A percentile compares a stretch with the other conserved stretches of the same genome.
Conservation (phyloP, 202 grass and related monocot genomes). For the Thinopyrum obtusiflorum region DNA sequence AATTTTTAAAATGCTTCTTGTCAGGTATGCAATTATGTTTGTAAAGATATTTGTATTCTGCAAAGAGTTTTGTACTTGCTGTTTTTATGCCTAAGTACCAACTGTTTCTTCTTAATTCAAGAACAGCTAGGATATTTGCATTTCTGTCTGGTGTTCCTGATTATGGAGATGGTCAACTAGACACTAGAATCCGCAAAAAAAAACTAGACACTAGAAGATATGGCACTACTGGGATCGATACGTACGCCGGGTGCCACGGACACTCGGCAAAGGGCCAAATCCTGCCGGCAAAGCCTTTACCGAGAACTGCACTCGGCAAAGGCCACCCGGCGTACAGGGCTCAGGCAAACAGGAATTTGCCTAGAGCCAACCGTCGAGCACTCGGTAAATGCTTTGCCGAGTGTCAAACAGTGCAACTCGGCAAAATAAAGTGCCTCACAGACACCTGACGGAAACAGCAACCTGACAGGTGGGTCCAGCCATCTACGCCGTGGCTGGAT, state of each 20-base stretch:
- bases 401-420: neutral
- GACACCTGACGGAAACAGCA: too few species aligned
- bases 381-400: neutral
- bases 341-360: too few species aligned
- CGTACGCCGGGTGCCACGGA: too few species aligned
- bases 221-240: too few species aligned
- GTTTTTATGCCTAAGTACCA: conserved; percentile 18
- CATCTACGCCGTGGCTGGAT: too few species aligned
- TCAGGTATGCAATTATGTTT: neutral
- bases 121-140: conserved; percentile 87
- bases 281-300: too few species aligned
- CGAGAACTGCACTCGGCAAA: too few species aligned
- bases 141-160: conserved; percentile 97
- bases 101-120: conserved; percentile 31
- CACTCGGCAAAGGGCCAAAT: too few species aligned
- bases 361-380: neutral
- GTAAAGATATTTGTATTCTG: conserved; percentile 26
- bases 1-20: conserved; percentile 11
- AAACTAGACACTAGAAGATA: conserved; percentile 83
- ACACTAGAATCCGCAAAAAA: too few species aligned
- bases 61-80: neutral
- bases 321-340: too few species aligned
- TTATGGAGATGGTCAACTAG: conserved; percentile 87
- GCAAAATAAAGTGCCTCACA: neutral
- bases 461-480: too few species aligned